A percentile compares a stretch with the other conserved stretches of the same genome.
phyloP scores from a whole-genome alignment of 805 yeast genomes.

The Candida boidinii region DNA sequence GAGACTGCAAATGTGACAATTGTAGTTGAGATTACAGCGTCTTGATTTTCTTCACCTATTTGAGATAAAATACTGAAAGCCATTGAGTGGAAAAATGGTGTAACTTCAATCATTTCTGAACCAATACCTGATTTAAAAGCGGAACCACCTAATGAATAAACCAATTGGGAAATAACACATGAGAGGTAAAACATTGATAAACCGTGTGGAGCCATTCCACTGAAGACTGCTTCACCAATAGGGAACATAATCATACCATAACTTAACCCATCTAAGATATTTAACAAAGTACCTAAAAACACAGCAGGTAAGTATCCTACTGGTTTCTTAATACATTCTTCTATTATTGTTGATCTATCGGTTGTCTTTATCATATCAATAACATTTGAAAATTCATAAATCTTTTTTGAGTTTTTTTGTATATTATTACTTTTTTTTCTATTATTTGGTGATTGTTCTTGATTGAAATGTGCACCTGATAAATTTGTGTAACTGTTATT shows the following conservation, averaged over 20 bases:
- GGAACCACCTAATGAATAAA: conserved; percentile 85
- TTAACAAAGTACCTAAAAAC: conserved; percentile 72
- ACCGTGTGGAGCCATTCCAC: conserved; percentile 79
- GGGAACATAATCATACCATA: conserved; percentile 99
- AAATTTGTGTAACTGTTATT: not conserved
- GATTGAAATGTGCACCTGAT: not conserved
- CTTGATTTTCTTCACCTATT: conserved; percentile 36
- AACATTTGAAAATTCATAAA: conserved; percentile 3
- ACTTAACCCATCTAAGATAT: conserved; percentile 86
- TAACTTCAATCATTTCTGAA: conserved; percentile 98
- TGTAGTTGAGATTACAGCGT: conserved; percentile 72
- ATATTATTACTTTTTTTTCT: not conserved
- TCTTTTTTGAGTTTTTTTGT: no score
- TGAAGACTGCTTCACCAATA: conserved; percentile 68
- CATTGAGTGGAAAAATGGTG: conserved; percentile 96
- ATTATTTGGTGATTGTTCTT: not conserved
- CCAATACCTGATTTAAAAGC: conserved; percentile 89
- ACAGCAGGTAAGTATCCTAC: conserved; percentile 65
- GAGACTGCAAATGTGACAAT: conserved; percentile 78
- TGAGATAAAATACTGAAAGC: conserved; percentile 58
- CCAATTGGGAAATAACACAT: conserved; percentile 81
- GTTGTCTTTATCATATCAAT: conserved; percentile 5
- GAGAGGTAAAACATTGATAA: conserved; percentile 91
- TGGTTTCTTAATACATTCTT: conserved; percentile 28
- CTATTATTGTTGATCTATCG: conserved; percentile 13